Conservation (phyloP, 331 rosid species). For the Quercus phellos region DNA sequence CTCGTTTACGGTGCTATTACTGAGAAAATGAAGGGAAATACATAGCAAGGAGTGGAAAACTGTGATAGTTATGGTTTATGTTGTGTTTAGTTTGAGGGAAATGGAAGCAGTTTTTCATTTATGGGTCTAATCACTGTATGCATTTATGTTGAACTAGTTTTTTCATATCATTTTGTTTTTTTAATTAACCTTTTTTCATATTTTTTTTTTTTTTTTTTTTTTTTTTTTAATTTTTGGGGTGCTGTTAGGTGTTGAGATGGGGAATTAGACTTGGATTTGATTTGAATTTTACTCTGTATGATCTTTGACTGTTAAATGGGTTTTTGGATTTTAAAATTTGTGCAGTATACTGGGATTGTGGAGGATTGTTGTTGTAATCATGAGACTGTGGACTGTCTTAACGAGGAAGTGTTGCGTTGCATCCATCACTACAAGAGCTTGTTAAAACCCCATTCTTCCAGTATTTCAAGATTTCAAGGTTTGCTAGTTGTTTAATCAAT, state of each 20-base stretch:
- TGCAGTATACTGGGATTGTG: conserved; percentile 74
- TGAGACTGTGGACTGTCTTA: conserved; percentile 76
- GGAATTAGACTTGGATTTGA: not conserved
- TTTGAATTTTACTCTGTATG: not conserved
- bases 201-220: not conserved
- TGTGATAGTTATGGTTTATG: not conserved
- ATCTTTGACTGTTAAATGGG: not conserved
- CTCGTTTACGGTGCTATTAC: not conserved
- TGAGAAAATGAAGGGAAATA: conserved; percentile 4
- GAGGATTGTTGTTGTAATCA: conserved; percentile 97
- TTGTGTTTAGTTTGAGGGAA: not conserved
- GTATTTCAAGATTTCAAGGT: conserved; percentile 97
- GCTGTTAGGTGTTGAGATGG: not conserved
- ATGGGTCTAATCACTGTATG: too few species aligned
- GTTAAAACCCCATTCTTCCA: conserved; percentile 87
- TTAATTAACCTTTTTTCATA: too few species aligned
- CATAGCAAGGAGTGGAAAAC: not conserved
- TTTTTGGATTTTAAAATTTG: conserved; percentile 35
- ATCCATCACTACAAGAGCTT: conserved; percentile 86
- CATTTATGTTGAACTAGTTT: too few species aligned
- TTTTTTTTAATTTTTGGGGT: too few species aligned
- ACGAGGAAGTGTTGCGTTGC: conserved; percentile 48
- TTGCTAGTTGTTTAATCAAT: conserved; percentile 3
- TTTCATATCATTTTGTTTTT: not conserved
- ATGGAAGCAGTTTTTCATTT: too few species aligned